Conservation (phyloP, 345 rosid species). For the Murraya koenigii region DNA sequence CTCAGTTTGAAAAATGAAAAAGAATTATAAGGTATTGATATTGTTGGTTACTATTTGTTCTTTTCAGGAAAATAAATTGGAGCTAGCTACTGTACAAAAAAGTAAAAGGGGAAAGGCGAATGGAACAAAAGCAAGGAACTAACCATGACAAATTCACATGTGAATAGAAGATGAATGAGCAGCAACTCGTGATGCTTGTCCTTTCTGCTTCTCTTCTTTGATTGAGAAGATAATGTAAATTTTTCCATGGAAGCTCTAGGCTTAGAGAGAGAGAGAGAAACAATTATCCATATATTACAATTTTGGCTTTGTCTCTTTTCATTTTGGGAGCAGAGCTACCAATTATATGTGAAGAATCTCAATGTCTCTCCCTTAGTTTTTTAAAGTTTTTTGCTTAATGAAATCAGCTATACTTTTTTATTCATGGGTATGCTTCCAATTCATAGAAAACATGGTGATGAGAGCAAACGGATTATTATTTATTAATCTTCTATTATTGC, state of each 20-base stretch:
- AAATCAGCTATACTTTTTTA: conserved; percentile 15
- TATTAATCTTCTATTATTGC: background rate
- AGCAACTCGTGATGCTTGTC: conserved; percentile 36
- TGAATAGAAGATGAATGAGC: conserved; percentile 26
- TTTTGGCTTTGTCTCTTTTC: conserved; percentile 25
- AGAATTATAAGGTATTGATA: conserved; percentile 20
- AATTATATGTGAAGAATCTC: conserved; percentile 24
- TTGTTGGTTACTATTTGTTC: conserved; percentile 7
- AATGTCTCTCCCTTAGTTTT: conserved; percentile 24
- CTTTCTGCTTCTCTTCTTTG: conserved; percentile 19
- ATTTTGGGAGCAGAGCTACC: conserved; percentile 19
- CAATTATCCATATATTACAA: conserved; percentile 6
- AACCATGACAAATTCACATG: conserved; percentile 26
- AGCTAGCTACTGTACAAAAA: conserved; percentile 1
- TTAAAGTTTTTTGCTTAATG: conserved; percentile 25
- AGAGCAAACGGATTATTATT: background rate
- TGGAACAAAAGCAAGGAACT: conserved; percentile 10
- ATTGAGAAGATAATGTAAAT: conserved; percentile 31
- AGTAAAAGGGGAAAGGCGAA: background rate
- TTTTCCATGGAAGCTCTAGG: conserved; percentile 19
- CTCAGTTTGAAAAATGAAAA: background rate
- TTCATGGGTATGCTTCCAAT: background rate
- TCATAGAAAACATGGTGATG: background rate
- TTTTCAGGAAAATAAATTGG: conserved; percentile 40
- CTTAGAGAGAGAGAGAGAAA: conserved; percentile 11